These are phyloP conservation scores for Phytophthora melonis DNA, from an alignment of 352 stramenopile species.

Conservation along the genomic window DNA sequence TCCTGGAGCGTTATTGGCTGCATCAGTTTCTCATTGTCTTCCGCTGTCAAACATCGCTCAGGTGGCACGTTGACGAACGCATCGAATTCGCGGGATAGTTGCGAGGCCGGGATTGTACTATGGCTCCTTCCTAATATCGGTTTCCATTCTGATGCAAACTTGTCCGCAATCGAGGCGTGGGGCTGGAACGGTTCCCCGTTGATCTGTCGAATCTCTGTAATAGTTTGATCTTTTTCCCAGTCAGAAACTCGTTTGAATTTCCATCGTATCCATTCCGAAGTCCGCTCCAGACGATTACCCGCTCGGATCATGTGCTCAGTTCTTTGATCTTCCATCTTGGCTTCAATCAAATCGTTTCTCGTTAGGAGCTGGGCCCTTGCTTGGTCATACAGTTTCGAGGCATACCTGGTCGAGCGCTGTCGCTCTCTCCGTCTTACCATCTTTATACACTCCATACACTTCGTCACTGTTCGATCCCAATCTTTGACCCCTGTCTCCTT, in stretches of 20 bases:
- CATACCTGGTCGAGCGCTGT: too few relatives aligned
- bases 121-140: not conserved
- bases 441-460: too few relatives aligned
- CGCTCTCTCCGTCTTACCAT: too few relatives aligned
- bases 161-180: not conserved
- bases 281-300: not conserved
- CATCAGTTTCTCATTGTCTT: not conserved
- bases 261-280: not conserved
- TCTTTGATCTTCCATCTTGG: not conserved
- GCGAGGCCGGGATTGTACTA: not conserved
- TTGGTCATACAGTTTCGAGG: too few relatives aligned
- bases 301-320: not conserved
- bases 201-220: not conserved
- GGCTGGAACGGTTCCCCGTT: not conserved
- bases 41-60: not conserved
- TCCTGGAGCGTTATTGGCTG: not conserved
- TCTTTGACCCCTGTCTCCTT: too few relatives aligned
- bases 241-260: not conserved
- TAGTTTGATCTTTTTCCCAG: slow-evolving; percentile 6
- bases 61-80: not conserved
- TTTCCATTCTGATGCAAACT: not conserved
- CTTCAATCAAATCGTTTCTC: too few relatives aligned
- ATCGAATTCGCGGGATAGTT: too few relatives aligned
- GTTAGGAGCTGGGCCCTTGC: too few relatives aligned
- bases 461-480: too few relatives aligned